Conservation (phyloP, 345 rosid genomes). For the Sonneratia caseolaris region DNA sequence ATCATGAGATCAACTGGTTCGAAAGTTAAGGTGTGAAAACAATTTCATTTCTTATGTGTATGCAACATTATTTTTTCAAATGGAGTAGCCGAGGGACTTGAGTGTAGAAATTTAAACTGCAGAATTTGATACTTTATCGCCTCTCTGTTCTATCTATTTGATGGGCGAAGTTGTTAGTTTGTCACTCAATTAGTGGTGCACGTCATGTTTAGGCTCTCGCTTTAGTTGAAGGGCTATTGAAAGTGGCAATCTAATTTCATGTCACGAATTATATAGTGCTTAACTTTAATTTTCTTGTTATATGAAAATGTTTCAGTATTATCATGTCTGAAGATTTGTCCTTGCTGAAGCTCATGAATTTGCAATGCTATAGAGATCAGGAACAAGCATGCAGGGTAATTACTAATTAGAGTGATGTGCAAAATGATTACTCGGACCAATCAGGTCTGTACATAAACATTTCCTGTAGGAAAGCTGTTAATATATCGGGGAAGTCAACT, state of each 20-base stretch:
- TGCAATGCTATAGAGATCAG: background rate
- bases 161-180: background rate
- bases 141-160: background rate
- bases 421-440: background rate
- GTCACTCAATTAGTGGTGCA: background rate
- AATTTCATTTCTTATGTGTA: background rate
- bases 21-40: slow-evolving; percentile 35
- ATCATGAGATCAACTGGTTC: slow-evolving; percentile 42
- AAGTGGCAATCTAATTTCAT: background rate
- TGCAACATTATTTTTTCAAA: background rate
- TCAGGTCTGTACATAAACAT: background rate
- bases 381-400: background rate
- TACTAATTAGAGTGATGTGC: background rate
- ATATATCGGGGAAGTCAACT: background rate
- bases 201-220: background rate
- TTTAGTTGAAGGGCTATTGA: background rate
- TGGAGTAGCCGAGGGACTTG: background rate
- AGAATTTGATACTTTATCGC: background rate
- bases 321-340: background rate
- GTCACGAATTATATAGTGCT: no score
- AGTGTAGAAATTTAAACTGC: background rate
- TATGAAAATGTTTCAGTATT: background rate
- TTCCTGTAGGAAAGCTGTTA: background rate
- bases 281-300: background rate
- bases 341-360: background rate